Percentiles rank a stretch among this genome's conserved stretches.
Evolutionary conservation across 106 monocot species (phyloP).

Genomic region (Hemerocallis citrina): DNA sequence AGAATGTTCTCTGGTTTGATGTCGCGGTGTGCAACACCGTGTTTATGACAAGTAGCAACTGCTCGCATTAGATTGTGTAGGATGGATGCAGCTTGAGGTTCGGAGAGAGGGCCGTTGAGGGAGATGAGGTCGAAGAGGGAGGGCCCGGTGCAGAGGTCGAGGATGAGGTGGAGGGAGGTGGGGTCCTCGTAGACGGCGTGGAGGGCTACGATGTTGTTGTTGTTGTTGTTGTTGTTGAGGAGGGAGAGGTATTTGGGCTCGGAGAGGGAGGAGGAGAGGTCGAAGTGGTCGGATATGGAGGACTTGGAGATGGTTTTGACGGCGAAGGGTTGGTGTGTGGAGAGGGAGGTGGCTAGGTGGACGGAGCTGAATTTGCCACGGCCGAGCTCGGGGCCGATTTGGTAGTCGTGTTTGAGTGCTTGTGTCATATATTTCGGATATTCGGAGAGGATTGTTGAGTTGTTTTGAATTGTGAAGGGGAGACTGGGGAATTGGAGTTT

Average conservation of each 20-base stretch:
- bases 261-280: slow-evolving; percentile 25
- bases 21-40: slow-evolving; percentile 74
- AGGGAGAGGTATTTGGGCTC: slow-evolving; percentile 48
- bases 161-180: neutral
- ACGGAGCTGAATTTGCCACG: slow-evolving; percentile 1
- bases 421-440: no score
- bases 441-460: no score
- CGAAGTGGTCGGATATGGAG: neutral
- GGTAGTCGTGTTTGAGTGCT: slow-evolving; percentile 13
- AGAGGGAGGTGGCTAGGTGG: neutral
- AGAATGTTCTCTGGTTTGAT: slow-evolving; percentile 82
- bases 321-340: neutral
- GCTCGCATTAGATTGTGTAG: slow-evolving; percentile 41
- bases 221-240: slow-evolving; percentile 16
- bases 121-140: slow-evolving; percentile 51
- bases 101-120: slow-evolving; percentile 22
- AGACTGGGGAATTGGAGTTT: no score
- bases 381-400: slow-evolving; percentile 22
- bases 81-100: slow-evolving; percentile 33
- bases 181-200: slow-evolving; percentile 33
- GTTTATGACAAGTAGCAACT: slow-evolving; percentile 47
- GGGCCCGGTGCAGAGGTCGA: slow-evolving; percentile 34
- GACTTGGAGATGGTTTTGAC: neutral
- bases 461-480: no score
- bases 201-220: slow-evolving; percentile 41